Base-by-base conservation (phyloP, 805 yeast species). In the Teunomyces pallodes region DNA sequence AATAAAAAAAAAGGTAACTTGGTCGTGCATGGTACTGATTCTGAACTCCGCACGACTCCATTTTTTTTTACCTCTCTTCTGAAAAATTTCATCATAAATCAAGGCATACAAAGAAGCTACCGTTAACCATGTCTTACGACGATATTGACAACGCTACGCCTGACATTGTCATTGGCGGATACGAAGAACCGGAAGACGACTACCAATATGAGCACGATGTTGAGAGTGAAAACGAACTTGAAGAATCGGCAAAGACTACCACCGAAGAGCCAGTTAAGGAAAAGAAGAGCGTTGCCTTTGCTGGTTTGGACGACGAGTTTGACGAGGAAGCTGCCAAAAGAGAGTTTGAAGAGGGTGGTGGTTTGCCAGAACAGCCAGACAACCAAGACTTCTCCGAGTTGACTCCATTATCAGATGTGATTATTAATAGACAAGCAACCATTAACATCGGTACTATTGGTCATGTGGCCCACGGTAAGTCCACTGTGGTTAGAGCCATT, bases 371-470 rank as follows among this genome's bases (percentile, higher is more conserved):
- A 67, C 99, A 94, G 73, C 96, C 97, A 49, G 86, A 79, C 35
- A 76, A 88, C 71, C 96, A 96, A 49, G 97, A 91, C 65, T 86
- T 92, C 62, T 56, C 86, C 36, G 65, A 74, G 56, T 74, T 94
- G 72, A 88, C 92, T 42, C 97, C 99, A 30, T 75, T 89, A 53
- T 86, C 95, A 6, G 94, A 96, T 46, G 99, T 91, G 64, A 95
- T 94, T 66, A 94, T 94, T 74, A 89, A 88, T 70, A 87, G 99
- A 81, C 99, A 94, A 76, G 99, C 99, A 53, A 94, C 99, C 43
- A 90, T 94, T 67, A 94, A 94, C 72, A 94, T 94, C 65, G 99
- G 99, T 72, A 90, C 96, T 50, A 90, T 90, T 69, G 96, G 96
- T 53, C 96, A 89, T 72, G 96, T 90, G 58, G 96, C 96, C 49